phyloP scores from a whole-genome alignment of 2,329 filamentous ascomycete species.

The Gremmenia infestans region DNA sequence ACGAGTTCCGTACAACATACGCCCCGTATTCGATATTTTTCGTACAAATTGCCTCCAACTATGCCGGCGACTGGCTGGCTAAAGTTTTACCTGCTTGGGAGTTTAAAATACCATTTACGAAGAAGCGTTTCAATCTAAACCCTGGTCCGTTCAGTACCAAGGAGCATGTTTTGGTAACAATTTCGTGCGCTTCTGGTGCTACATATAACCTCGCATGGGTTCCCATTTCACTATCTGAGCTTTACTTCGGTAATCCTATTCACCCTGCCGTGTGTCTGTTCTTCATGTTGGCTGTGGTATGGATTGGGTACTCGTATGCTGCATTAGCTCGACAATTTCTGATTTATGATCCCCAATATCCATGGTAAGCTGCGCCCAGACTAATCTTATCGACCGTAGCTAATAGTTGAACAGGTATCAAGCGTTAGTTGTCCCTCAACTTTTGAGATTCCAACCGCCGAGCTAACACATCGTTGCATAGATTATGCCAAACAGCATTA shows the following conservation, averaged over 20 bases:
- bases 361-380: constrained; percentile 36
- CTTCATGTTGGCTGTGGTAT: constrained; percentile 57
- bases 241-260: constrained; percentile 51
- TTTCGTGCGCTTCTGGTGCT: constrained; percentile 49
- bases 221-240: constrained; percentile 49
- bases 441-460: background rate
- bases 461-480: constrained; percentile 1
- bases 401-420: constrained; percentile 37
- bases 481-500: constrained; percentile 48
- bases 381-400: background rate
- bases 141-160: constrained; percentile 29
- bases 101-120: constrained; percentile 37
- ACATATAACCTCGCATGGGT: constrained; percentile 47
- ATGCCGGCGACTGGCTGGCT: constrained; percentile 41
- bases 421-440: constrained; percentile 31
- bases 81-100: constrained; percentile 41
- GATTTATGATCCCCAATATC: constrained; percentile 53
- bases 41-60: constrained; percentile 48
- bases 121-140: constrained; percentile 36
- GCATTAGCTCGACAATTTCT: constrained; percentile 52
- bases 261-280: constrained; percentile 50
- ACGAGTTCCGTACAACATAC: constrained; percentile 51
- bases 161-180: constrained; percentile 30
- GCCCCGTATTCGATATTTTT: constrained; percentile 54
- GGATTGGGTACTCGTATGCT: constrained; percentile 54